A percentile compares a stretch with the other conserved stretches of the same genome.
Evolutionary conservation across 2,329 filamentous ascomycete species (phyloP).

Genomic region (Thyridium curvatum): DNA sequence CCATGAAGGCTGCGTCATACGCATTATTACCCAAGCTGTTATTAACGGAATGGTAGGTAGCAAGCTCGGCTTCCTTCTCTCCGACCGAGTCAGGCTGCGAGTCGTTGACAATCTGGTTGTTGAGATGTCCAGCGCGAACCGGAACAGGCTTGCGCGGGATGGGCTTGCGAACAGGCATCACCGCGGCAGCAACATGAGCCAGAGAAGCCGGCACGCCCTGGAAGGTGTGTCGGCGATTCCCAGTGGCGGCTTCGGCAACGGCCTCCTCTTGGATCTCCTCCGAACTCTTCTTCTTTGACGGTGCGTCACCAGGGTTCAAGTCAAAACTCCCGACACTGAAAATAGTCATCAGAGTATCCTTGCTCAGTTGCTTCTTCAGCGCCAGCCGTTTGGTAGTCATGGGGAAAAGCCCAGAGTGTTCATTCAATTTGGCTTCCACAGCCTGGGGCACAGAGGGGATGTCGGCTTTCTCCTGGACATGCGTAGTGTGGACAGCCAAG

Average conservation of each 20-base stretch:
- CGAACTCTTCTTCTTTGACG: conserved; percentile 6
- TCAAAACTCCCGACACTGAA: conserved; percentile 43
- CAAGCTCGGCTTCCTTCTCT: conserved; percentile 2
- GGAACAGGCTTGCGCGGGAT: conserved; percentile 24
- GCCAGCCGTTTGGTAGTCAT: conserved; percentile 26
- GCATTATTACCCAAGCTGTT: conserved; percentile 16
- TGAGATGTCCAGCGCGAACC: background rate
- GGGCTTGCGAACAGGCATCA: conserved; percentile 20
- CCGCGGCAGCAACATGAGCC: conserved; percentile 18
- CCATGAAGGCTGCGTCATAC: conserved; percentile 18
- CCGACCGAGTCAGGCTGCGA: conserved; percentile 1
- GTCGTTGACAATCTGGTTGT: conserved; percentile 1
- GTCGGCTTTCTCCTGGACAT: conserved; percentile 19
- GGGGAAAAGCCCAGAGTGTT: conserved; percentile 24
- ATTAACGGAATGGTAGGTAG: conserved; percentile 11
- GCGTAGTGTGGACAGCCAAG: conserved; percentile 22
- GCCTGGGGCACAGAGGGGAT: conserved; percentile 29
- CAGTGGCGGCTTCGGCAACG: conserved; percentile 2
- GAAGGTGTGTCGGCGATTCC: conserved; percentile 16
- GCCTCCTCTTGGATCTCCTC: conserved; percentile 4
- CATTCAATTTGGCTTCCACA: conserved; percentile 26
- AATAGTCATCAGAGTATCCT: conserved; percentile 43
- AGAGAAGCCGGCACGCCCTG: conserved; percentile 15
- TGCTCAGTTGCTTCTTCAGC: conserved; percentile 32
- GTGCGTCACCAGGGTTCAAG: conserved; percentile 10